Evolutionary conservation across 495 filamentous ascomycete genomes (phyloP).

Genomic region (Penicillium odoratum): DNA sequence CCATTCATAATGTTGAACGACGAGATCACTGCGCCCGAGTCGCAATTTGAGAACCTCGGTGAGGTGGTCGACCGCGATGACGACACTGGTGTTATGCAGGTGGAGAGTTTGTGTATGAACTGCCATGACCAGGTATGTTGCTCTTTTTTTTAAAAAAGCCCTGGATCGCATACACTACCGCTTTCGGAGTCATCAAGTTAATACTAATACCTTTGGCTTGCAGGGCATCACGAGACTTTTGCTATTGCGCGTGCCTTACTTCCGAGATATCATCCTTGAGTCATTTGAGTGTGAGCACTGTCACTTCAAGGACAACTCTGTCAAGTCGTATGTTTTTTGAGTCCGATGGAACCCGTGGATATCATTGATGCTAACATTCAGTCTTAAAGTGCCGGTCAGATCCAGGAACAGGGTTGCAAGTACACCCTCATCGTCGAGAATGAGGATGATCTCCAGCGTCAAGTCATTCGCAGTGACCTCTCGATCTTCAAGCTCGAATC

Average conservation of each 20-base stretch:
- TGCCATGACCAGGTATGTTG: constrained; percentile 77
- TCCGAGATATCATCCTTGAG: constrained; percentile 95
- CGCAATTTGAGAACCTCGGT: constrained; percentile 45
- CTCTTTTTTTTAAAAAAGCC: too few species aligned
- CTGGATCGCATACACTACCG: background rate
- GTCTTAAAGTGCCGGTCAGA: constrained; percentile 48
- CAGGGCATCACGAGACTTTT: constrained; percentile 84
- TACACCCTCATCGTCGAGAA: constrained; percentile 72
- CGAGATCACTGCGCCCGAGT: constrained; percentile 17
- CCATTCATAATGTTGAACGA: constrained; percentile 33
- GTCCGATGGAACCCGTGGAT: background rate
- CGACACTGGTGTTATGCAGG: constrained; percentile 46
- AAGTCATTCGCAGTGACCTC: constrained; percentile 88
- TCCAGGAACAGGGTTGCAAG: constrained; percentile 82
- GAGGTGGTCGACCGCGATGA: constrained; percentile 47
- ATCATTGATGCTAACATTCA: background rate
- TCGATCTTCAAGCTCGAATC: constrained; percentile 79
- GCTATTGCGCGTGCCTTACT: constrained; percentile 89
- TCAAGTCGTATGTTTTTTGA: constrained; percentile 58
- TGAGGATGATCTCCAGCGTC: constrained; percentile 72
- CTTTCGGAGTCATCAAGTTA: background rate
- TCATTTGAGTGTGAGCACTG: constrained; percentile 93
- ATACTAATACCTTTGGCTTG: background rate
- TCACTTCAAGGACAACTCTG: constrained; percentile 82
- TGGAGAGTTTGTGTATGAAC: constrained; percentile 79